Evolutionary conservation across 306 rosid species (phyloP), one percentile per base, ranked within the genome.

Genomic region (Ziziphus jujuba): DNA sequence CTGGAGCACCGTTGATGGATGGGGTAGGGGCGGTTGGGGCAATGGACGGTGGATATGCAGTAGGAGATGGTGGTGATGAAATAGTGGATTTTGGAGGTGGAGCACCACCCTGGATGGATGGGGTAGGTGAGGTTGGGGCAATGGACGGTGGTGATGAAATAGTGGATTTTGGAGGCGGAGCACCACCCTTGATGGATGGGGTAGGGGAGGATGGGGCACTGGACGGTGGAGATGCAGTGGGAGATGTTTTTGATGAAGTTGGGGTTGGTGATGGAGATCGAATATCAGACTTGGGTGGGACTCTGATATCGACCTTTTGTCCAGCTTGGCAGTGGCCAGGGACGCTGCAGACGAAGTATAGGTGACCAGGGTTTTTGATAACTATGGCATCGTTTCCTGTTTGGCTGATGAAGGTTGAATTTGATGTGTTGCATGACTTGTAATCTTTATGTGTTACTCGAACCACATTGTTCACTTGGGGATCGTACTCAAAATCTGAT

Each of bases 281-380:
- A 7, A 50, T 49, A 31, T 5, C 24, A 16, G 40, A 6, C 24
- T 25, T 3, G 40, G 31, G 5, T 35, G 1, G 1, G 55, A 74
- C 82, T 34, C 70, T 61, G 43, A 84, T 52, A 62, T 84, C 71
- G 34, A 84, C 61, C 38, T 71, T 84, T 24, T 73, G 79, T 3
- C 81, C 77, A 8, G 43, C 36, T 2, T 7, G 9, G 43, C 85
- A 84, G 47, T 74, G 80, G 5, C 36, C 73, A 1, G 36, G 59
- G 55, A 55, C 50, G 55, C 82, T 75, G 36, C 78, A 76, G 49
- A 80, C 63, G 79, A 62, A 76, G 66, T 65, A 83, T 57, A 52
- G 65, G 68, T 65, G 56, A 20, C 76, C 80, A 21, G 69, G 51
- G 1, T 47, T 63, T 23, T 59, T 59, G 5, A 76, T 56, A 12